Conservation (phyloP, 805 yeast genomes). For the Lipomyces lipofer region DNA sequence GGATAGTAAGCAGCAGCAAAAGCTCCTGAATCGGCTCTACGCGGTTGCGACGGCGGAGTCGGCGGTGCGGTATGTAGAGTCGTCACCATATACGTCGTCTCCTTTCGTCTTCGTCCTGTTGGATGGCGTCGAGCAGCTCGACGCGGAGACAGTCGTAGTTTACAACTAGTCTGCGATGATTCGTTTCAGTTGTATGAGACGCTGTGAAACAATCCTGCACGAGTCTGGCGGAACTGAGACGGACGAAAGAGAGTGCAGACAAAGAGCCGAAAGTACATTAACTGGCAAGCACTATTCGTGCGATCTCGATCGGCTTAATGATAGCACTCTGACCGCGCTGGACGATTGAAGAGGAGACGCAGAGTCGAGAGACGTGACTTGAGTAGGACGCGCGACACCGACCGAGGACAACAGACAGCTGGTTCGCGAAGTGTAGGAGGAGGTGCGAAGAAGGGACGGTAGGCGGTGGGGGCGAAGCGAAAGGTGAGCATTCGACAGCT, state of each 20-base stretch:
- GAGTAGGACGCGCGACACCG: neutral
- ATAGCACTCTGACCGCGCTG: too few relatives aligned
- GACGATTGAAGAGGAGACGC: too few relatives aligned
- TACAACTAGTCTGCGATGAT: too few relatives aligned
- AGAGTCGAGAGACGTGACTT: neutral
- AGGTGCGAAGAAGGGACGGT: neutral
- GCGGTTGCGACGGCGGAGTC: conserved; percentile 4
- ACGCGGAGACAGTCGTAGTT: neutral
- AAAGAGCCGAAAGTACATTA: too few relatives aligned
- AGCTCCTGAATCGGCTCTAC: neutral
- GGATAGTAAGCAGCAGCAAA: neutral
- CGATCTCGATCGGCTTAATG: too few relatives aligned
- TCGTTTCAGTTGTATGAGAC: too few relatives aligned
- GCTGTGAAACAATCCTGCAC: too few relatives aligned
- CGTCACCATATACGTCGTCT: neutral
- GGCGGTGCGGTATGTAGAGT: neutral
- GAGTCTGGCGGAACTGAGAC: too few relatives aligned
- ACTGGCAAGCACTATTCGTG: too few relatives aligned
- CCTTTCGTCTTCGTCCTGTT: neutral
- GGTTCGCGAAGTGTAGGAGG: neutral
- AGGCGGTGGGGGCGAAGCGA: conserved; percentile 12
- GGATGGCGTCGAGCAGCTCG: neutral
- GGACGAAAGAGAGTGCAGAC: too few relatives aligned
- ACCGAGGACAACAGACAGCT: neutral
- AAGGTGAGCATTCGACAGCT: conserved; percentile 42